A percentile compares a stretch with the other conserved stretches of the same genome.
phyloP scores from a whole-genome alignment of 495 filamentous ascomycete genomes.

The Ramalina intermedia region DNA sequence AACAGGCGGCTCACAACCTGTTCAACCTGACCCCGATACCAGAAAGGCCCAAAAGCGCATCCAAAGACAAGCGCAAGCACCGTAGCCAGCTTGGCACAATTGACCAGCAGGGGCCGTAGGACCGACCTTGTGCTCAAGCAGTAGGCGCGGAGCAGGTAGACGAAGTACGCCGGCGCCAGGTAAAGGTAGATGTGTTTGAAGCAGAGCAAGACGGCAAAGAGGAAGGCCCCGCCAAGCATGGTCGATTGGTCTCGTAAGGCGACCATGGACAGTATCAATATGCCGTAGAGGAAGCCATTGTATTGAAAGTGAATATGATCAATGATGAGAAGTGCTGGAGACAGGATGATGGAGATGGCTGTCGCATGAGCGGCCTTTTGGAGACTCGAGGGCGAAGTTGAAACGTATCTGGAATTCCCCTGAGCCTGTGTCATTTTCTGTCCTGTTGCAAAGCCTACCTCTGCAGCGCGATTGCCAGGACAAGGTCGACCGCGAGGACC shows the following conservation, averaged over 20 bases:
- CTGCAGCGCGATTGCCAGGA: constrained; percentile 72
- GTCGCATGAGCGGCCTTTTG: constrained; percentile 76
- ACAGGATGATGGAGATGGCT: constrained; percentile 79
- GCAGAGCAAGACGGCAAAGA: constrained; percentile 77
- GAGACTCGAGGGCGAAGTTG: constrained; percentile 42
- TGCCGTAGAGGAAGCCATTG: constrained; percentile 89
- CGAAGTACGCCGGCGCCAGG: constrained; percentile 90
- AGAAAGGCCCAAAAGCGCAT: constrained; percentile 82
- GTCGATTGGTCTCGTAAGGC: constrained; percentile 64
- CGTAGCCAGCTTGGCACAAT: constrained; percentile 65
- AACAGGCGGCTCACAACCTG: constrained; percentile 79
- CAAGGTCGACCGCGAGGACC: constrained; percentile 75
- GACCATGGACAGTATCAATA: constrained; percentile 73
- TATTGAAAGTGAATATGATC: constrained; percentile 99
- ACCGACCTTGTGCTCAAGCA: constrained; percentile 70
- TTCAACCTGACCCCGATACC: constrained; percentile 68
- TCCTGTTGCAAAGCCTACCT: constrained; percentile 32
- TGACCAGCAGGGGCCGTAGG: constrained; percentile 60
- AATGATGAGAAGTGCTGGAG: constrained; percentile 87
- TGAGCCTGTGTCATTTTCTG: not conserved
- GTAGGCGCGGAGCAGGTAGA: constrained; percentile 74
- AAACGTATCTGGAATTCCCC: constrained; percentile 43
- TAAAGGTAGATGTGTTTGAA: constrained; percentile 98
- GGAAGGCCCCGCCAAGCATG: constrained; percentile 58
- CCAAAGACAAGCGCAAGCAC: constrained; percentile 61